Evolutionary conservation across 352 stramenopile species (phyloP).

Genomic region (Globisporangium megalacanthum): DNA sequence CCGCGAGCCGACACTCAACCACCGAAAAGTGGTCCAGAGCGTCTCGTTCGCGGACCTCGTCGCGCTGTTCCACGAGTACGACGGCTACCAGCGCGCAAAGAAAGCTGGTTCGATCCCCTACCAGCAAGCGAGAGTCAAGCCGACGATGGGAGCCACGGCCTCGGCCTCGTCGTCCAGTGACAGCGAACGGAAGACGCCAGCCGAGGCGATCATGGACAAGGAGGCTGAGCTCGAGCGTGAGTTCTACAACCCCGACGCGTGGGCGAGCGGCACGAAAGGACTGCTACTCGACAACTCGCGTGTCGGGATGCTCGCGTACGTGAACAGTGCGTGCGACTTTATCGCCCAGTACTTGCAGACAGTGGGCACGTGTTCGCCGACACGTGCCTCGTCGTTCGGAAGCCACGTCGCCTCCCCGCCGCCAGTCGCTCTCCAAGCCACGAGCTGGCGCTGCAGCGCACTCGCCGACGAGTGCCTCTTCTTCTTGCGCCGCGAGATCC

Average conservation of each 20-base stretch:
- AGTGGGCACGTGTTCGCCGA: neutral
- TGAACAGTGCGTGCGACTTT: conserved; percentile 70
- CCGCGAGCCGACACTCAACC: conserved; percentile 67
- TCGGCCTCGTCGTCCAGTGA: conserved; percentile 4
- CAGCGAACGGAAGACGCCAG: conserved; percentile 14
- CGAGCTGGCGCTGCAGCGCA: conserved; percentile 64
- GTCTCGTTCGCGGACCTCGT: conserved; percentile 54
- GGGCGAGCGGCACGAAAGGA: conserved; percentile 36
- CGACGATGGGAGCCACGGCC: neutral
- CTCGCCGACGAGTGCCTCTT: conserved; percentile 75
- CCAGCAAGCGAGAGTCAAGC: conserved; percentile 38
- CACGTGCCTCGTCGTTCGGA: conserved; percentile 7
- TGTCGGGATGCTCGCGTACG: conserved; percentile 73
- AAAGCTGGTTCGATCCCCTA: conserved; percentile 47
- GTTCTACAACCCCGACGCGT: conserved; percentile 53
- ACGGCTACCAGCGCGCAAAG: conserved; percentile 57
- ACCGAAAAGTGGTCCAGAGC: conserved; percentile 52
- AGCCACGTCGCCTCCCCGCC: conserved; percentile 2
- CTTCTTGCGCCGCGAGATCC: conserved; percentile 70
- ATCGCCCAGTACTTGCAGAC: conserved; percentile 52
- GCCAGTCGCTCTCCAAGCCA: conserved; percentile 38
- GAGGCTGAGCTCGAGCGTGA: conserved; percentile 61
- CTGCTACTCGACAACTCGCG: conserved; percentile 71
- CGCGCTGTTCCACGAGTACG: conserved; percentile 58
- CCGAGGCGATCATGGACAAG: conserved; percentile 43